Conservation (phyloP, 495 filamentous ascomycete genomes). For the Pyrenopolyporus hunteri region DNA sequence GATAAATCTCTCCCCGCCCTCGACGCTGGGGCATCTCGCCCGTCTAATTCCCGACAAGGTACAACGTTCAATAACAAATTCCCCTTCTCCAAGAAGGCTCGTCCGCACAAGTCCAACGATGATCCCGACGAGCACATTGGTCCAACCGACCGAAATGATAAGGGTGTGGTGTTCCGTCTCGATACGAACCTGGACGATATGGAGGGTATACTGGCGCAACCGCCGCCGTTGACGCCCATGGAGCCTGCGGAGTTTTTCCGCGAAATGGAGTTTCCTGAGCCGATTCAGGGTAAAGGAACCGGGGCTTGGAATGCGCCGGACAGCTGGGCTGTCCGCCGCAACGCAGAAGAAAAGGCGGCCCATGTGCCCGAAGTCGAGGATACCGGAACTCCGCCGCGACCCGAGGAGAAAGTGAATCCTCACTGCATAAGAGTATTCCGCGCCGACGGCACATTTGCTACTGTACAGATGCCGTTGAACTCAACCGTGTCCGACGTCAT, state of each 20-base stretch:
- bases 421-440: slow-evolving; percentile 98
- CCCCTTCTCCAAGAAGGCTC: slow-evolving; percentile 55
- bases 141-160: slow-evolving; percentile 50
- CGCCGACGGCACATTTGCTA: slow-evolving; percentile 90
- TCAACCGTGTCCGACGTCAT: slow-evolving; percentile 86
- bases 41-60: slow-evolving; percentile 55
- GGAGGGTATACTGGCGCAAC: slow-evolving; percentile 78
- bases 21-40: slow-evolving; percentile 32
- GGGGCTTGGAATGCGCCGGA: slow-evolving; percentile 86
- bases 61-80: slow-evolving; percentile 65
- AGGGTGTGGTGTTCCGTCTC: slow-evolving; percentile 64
- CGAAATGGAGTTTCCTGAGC: slow-evolving; percentile 48
- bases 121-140: slow-evolving; percentile 56
- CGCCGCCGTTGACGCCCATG: slow-evolving; percentile 67
- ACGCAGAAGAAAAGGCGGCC: slow-evolving; percentile 60
- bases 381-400: slow-evolving; percentile 63
- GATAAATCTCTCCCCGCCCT: slow-evolving; percentile 53
- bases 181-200: slow-evolving; percentile 85
- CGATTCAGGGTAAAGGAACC: slow-evolving; percentile 45
- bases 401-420: slow-evolving; percentile 68
- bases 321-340: slow-evolving; percentile 85
- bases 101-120: slow-evolving; percentile 44
- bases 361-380: slow-evolving; percentile 63
- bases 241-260: slow-evolving; percentile 60
- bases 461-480: slow-evolving; percentile 78